These are phyloP conservation scores for Schwanniomyces pseudopolymorphus DNA, from an alignment of 805 yeast species.

Conservation along the genomic window DNA sequence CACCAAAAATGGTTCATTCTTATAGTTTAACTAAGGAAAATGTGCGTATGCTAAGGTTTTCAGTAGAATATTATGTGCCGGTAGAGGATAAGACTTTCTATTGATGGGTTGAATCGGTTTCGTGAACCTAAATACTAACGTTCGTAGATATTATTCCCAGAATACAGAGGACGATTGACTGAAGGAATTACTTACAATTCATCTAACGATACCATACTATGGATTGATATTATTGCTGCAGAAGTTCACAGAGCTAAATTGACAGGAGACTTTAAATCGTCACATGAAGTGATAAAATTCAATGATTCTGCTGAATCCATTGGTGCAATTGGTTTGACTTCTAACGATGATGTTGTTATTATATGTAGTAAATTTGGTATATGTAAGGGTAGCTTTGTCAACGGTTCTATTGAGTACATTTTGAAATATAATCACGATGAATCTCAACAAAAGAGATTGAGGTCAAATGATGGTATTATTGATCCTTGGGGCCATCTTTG, in stretches of 20 bases:
- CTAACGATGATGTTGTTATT: constrained; percentile 50
- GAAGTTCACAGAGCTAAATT: constrained; percentile 36
- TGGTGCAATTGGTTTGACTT: constrained; percentile 74
- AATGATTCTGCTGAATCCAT: constrained; percentile 41
- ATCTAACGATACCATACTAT: constrained; percentile 50
- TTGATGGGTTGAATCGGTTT: too few relatives aligned
- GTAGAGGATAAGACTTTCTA: too few relatives aligned
- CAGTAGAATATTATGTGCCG: too few relatives aligned
- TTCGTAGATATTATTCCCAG: constrained; percentile 14
- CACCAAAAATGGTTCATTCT: constrained; percentile 1
- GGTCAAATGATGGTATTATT: constrained; percentile 80
- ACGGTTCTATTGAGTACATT: constrained; percentile 38
- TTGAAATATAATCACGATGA: constrained; percentile 35
- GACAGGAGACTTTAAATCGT: constrained; percentile 11
- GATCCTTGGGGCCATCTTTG: constrained; percentile 76
- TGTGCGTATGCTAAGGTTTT: constrained; percentile 1
- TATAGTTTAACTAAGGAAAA: constrained; percentile 3
- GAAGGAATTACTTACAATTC: constrained; percentile 70
- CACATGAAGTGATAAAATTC: constrained; percentile 41
- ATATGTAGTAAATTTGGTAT: constrained; percentile 69
- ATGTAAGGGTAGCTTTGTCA: constrained; percentile 48
- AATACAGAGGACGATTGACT: constrained; percentile 48
- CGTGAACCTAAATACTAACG: background rate
- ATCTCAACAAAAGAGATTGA: constrained; percentile 17
- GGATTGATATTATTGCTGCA: constrained; percentile 44